Evolutionary conservation across 2,329 filamentous ascomycete genomes (phyloP).

Genomic region (Coniochaeta hoffmannii): DNA sequence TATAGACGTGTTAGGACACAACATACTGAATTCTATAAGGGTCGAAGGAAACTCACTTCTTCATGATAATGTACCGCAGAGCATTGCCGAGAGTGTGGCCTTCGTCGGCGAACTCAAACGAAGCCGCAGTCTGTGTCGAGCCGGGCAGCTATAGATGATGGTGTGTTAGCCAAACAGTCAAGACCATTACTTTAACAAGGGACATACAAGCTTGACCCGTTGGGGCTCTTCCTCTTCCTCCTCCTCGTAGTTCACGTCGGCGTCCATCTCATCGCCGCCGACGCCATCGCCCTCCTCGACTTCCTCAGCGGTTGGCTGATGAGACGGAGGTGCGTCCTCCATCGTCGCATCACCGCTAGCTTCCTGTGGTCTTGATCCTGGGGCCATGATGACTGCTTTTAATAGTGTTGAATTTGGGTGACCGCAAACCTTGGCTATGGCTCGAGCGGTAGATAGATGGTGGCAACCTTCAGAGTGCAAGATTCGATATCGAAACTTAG

Average conservation of each 20-base stretch:
- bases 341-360: background rate
- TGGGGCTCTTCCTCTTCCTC: slow-evolving; percentile 41
- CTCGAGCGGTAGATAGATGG: too few species aligned
- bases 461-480: too few species aligned
- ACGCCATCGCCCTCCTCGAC: slow-evolving; percentile 22
- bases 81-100: slow-evolving; percentile 95
- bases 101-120: slow-evolving; percentile 90
- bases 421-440: too few species aligned
- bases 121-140: slow-evolving; percentile 79
- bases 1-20: slow-evolving; percentile 29
- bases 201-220: slow-evolving; percentile 54
- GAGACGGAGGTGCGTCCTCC: slow-evolving; percentile 1
- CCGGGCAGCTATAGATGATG: slow-evolving; percentile 77
- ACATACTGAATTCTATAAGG: background rate
- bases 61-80: slow-evolving; percentile 93
- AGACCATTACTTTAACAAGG: background rate
- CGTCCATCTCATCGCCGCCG: slow-evolving; percentile 17
- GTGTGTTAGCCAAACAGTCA: background rate
- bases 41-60: slow-evolving; percentile 63
- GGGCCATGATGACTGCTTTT: background rate
- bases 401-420: background rate
- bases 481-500: background rate
- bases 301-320: background rate
- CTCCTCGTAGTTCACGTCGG: slow-evolving; percentile 26
- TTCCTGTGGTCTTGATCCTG: background rate